Percentiles rank a stretch among this genome's conserved stretches.
These are phyloP conservation scores for Skeletonema costatum DNA, from an alignment of 108 stramenopile genomes.

Conservation along the genomic window DNA sequence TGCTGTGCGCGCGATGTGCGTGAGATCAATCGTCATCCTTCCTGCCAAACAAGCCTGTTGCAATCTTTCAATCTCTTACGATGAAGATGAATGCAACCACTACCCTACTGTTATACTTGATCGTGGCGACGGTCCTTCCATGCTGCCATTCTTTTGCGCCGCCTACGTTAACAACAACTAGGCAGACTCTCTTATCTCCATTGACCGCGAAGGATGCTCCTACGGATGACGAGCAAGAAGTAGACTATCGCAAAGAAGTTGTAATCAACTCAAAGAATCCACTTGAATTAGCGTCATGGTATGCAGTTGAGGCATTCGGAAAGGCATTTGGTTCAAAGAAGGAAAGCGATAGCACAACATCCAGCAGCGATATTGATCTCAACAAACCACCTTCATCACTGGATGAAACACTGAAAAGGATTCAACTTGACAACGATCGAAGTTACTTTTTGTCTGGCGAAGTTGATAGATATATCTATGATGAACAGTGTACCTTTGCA, in stretches of 20 bases:
- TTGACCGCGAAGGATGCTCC: background rate
- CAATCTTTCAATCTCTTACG: no score
- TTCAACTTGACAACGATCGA: slow-evolving; percentile 83
- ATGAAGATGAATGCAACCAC: no score
- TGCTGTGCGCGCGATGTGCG: no score
- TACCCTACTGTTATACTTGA: background rate
- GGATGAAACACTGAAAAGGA: slow-evolving; percentile 74
- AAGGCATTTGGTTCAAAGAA: slow-evolving; percentile 55
- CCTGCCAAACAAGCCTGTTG: no score
- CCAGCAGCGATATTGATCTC: slow-evolving; percentile 37
- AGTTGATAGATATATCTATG: slow-evolving; percentile 84
- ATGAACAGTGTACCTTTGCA: slow-evolving; percentile 78
- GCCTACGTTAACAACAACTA: background rate
- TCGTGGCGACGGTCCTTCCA: background rate
- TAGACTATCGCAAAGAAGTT: background rate
- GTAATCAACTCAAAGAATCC: slow-evolving; percentile 51
- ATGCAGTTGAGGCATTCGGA: slow-evolving; percentile 83
- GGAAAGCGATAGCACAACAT: slow-evolving; percentile 2
- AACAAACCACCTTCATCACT: slow-evolving; percentile 60
- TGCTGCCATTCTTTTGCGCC: background rate
- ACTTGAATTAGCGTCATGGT: slow-evolving; percentile 78
- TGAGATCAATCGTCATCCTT: no score
- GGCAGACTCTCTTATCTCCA: background rate
- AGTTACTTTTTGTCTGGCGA: slow-evolving; percentile 87
- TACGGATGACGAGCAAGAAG: background rate